Evolutionary conservation across 208 protist species (phyloP), one percentile per base, ranked within the genome.

Genomic region (Acanthamoeba lenticulata): DNA sequence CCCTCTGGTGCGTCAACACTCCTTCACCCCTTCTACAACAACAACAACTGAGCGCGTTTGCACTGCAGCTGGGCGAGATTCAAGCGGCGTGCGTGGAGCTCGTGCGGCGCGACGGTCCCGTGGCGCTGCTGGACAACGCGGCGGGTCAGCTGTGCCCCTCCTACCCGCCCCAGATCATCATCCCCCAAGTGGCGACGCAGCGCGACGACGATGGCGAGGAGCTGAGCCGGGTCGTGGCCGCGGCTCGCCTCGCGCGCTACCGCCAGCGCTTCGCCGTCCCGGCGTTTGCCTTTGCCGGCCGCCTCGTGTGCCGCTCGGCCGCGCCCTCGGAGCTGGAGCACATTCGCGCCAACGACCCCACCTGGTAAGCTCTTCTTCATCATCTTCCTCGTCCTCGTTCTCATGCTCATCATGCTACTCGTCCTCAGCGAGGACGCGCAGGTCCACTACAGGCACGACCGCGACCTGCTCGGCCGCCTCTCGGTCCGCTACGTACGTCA

Each of bases 251-350:
- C 67, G 38, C 67, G 40, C 34, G 4, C n/a, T 81, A 81, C n/a
- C 72, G 72, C 24, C 72, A 81, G 42, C 72, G 72, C 42, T 81
- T 81, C 19, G 72, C 72, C 40, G 40, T 81, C 1, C 72, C 72
- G 5, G 72, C 72, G 38, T 81, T 81, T 27, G 19, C 38, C 38
- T 81, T 47, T 27, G 5, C 36, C 1, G 72, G 72, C 32, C 1
- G n/a, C 24, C 47, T 15, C 11, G 72, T 81, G 42, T 81, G 72
- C 19, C 72, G 72, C 1, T 81, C 72, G 2, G 72, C 72, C 42
- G 72, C 72, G 38, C 72, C 72, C 9, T 81, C 72, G 21, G 72
- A 81, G 21, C 72, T 81, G 34, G 72, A 81, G 42, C 72, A 81
- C 72, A 81, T 81, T 27, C 42, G 24, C 1, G 24, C 5, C 42